phyloP scores from a whole-genome alignment of 371 early-diverging fungal genomes.

The Zychaea mexicana region DNA sequence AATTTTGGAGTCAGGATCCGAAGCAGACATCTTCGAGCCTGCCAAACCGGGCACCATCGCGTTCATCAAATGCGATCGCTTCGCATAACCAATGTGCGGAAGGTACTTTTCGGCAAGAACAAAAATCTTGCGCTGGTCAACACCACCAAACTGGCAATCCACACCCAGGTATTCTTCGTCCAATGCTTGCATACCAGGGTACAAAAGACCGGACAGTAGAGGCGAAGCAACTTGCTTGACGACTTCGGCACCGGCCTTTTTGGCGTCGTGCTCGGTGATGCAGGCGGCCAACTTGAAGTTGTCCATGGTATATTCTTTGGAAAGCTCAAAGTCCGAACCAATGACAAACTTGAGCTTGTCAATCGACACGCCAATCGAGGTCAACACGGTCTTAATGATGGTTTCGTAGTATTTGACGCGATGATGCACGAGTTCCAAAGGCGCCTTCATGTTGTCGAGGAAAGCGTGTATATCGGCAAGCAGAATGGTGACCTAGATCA shows the following conservation, averaged over 20 bases:
- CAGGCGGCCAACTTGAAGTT: slow-evolving; percentile 89
- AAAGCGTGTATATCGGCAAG: slow-evolving; percentile 99
- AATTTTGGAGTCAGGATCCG: slow-evolving; percentile 98
- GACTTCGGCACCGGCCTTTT: slow-evolving; percentile 99
- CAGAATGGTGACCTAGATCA: slow-evolving; percentile 84
- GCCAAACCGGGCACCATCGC: slow-evolving; percentile 99
- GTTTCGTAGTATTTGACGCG: slow-evolving; percentile 96
- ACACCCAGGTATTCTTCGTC: slow-evolving; percentile 99
- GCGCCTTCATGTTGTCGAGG: slow-evolving; percentile 99
- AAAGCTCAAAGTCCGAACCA: slow-evolving; percentile 92
- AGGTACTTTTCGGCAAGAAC: slow-evolving; percentile 97
- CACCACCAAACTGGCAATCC: slow-evolving; percentile 99
- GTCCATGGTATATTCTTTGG: slow-evolving; percentile 92
- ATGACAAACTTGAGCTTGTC: slow-evolving; percentile 94
- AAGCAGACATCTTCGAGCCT: slow-evolving; percentile 98
- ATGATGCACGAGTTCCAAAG: slow-evolving; percentile 88
- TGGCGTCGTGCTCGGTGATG: slow-evolving; percentile 96
- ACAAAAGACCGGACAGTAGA: slow-evolving; percentile 92
- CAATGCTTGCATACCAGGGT: slow-evolving; percentile 99
- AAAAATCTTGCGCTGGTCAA: slow-evolving; percentile 99
- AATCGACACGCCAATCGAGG: slow-evolving; percentile 89
- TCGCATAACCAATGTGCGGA: slow-evolving; percentile 96
- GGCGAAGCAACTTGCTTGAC: slow-evolving; percentile 99
- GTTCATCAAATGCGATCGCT: slow-evolving; percentile 99
- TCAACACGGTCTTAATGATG: slow-evolving; percentile 91